Evolutionary conservation across 2,329 filamentous ascomycete species (phyloP), one percentile per base, ranked within the genome.

Genomic region (Ophiostoma tasmaniense): DNA sequence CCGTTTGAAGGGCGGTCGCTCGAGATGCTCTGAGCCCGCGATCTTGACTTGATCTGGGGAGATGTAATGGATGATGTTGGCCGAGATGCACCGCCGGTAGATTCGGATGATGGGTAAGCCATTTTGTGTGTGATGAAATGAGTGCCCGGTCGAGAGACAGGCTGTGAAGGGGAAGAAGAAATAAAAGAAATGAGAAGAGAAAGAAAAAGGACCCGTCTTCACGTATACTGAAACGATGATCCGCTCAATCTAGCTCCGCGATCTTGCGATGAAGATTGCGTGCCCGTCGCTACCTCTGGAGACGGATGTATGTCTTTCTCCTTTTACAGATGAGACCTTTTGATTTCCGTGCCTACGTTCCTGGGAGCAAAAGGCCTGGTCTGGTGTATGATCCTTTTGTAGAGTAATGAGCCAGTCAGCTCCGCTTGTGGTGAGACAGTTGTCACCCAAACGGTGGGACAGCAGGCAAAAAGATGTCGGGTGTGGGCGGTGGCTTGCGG

Each of bases 1-100:
- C 85, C 82, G 71, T 84, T 80, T 6, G 89, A 91, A 30, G 88
- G 86, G 71, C 86, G 81, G 77, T 92, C 90, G 81, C 89, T 91
- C 71, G 88, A 91, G 72, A 90, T 83, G 78, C 89, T 91, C 73
- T 85, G 84, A 17, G 84, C 82, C 74, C 85, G 81, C 45, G 85
- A 85, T 64, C 76, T 70, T 66, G 73, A 72, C 69, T 72, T 75
- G 59, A 73, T 74, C 13, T 71, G 72, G 61, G 75, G 73, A 64
- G 75, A 76, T 66, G 67, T 71, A 42, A 75, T 70, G 69, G 73
- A 73, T 68, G 75, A 74, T 11, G 73, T 45, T 39, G 72, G 66
- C 42, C 71, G 73, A n/a, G 72, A 69, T 17, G 59, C 28, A 39
- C 59, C 30, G 39, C 66, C 70, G 13, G 8, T 66, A 25, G 69